Percentiles rank a stretch among this genome's conserved stretches.
Evolutionary conservation across 208 protist genomes (phyloP).

Genomic region (Crithidia bombi): DNA sequence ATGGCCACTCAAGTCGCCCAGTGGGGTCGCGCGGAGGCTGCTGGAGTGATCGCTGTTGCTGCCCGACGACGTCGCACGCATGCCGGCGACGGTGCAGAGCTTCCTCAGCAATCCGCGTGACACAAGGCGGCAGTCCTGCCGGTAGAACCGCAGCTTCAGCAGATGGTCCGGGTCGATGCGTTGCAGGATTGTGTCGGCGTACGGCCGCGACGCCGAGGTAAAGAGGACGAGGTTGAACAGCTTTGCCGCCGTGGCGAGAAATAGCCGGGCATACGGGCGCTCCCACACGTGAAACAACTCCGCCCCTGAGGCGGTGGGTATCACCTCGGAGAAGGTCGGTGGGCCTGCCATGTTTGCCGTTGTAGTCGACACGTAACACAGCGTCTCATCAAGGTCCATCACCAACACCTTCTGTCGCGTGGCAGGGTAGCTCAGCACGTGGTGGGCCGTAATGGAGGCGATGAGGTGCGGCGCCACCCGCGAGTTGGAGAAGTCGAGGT

Average conservation of each 20-base stretch:
- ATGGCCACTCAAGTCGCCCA: constrained; percentile 4
- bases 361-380: constrained; percentile 83
- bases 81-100: constrained; percentile 34
- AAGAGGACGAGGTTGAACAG: constrained; percentile 89
- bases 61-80: constrained; percentile 1
- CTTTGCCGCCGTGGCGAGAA: constrained; percentile 72
- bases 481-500: constrained; percentile 57
- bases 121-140: constrained; percentile 78
- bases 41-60: not conserved
- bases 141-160: constrained; percentile 76
- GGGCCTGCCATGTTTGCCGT: constrained; percentile 60
- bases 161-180: constrained; percentile 79
- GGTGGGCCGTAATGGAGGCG: constrained; percentile 79
- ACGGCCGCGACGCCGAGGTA: constrained; percentile 87
- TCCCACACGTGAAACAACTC: constrained; percentile 90
- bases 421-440: constrained; percentile 87
- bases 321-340: constrained; percentile 88
- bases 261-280: constrained; percentile 73
- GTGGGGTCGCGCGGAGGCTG: not conserved
- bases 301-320: constrained; percentile 77
- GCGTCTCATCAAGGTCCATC: constrained; percentile 90
- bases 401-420: constrained; percentile 91
- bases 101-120: constrained; percentile 47
- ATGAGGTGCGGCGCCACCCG: constrained; percentile 55
- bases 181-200: constrained; percentile 88